Percentiles rank a stretch among this genome's conserved stretches.
These are phyloP conservation scores for Apophysomyces variabilis DNA, from an alignment of 371 early-diverging fungal genomes.

Conservation along the genomic window DNA sequence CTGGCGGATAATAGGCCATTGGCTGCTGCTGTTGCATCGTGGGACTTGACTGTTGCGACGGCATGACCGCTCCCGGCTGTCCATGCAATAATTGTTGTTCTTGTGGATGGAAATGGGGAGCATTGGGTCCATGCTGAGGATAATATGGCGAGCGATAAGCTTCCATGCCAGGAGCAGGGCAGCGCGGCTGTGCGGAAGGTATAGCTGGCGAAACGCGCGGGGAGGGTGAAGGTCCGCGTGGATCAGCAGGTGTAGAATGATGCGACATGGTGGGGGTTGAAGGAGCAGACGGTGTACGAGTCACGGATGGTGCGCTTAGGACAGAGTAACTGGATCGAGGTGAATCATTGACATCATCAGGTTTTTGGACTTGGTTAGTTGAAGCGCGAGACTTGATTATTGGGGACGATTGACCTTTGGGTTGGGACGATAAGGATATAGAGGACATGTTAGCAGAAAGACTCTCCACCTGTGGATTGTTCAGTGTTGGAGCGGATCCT, in stretches of 20 bases:
- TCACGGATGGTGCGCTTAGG: not conserved
- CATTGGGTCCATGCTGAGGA: not conserved
- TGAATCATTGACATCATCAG: conserved; percentile 4
- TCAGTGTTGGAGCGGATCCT: not conserved
- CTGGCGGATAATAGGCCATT: not conserved
- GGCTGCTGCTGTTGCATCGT: conserved; percentile 7
- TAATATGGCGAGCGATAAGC: not conserved
- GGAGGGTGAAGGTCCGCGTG: not conserved
- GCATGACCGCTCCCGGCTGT: not conserved
- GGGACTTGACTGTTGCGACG: not conserved
- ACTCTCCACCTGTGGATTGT: not conserved
- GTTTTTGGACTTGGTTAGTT: not conserved
- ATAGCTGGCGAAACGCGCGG: conserved; percentile 1
- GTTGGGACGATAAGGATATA: not conserved
- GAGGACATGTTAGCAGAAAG: not conserved
- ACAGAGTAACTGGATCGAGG: conserved; percentile 1
- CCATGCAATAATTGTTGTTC: not conserved
- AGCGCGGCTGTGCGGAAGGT: not conserved
- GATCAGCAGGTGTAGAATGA: conserved; percentile 1
- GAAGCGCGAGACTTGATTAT: not conserved
- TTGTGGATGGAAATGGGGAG: not conserved
- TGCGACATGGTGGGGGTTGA: conserved; percentile 6
- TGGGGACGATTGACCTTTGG: not conserved
- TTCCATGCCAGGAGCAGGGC: not conserved
- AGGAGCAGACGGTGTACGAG: not conserved